Conservation (phyloP, 2,329 filamentous ascomycete genomes). For the Simplicillium aogashimaense region DNA sequence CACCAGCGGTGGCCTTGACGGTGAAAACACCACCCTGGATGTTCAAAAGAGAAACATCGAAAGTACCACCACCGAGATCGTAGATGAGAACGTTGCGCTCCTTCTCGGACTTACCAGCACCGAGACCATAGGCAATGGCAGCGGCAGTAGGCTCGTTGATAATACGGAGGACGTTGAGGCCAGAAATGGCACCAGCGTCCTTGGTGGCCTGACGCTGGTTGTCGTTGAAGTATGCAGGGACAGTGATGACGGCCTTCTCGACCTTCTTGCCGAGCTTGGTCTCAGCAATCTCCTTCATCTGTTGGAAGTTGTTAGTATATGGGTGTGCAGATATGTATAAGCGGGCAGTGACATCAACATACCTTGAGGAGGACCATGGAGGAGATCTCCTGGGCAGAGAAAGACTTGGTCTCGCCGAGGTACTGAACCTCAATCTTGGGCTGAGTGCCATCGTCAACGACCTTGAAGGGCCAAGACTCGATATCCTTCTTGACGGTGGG, state of each 20-base stretch:
- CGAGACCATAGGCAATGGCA: constrained; percentile 96
- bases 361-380: constrained; percentile 99
- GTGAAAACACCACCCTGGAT: constrained; percentile 99
- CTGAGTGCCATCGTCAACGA: constrained; percentile 78
- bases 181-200: constrained; percentile 95
- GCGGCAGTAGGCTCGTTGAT: constrained; percentile 99
- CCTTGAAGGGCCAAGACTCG: constrained; percentile 99
- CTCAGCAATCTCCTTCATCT: constrained; percentile 99
- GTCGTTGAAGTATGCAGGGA: constrained; percentile 99
- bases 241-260: constrained; percentile 97
- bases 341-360: constrained; percentile 18
- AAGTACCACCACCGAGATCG: constrained; percentile 99
- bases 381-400: constrained; percentile 97
- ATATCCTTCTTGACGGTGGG: constrained; percentile 97
- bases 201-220: constrained; percentile 99
- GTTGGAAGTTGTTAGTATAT: constrained; percentile 12
- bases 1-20: constrained; percentile 95
- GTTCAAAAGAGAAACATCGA: constrained; percentile 98
- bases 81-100: constrained; percentile 99
- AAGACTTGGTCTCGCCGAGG: constrained; percentile 86
- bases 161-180: constrained; percentile 97
- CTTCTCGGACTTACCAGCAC: constrained; percentile 88
- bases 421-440: constrained; percentile 94
- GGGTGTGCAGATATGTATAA: background rate
- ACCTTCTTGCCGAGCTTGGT: constrained; percentile 98